Conservation (phyloP, 2,329 filamentous ascomycete genomes). For the Epichloe sibirici region DNA sequence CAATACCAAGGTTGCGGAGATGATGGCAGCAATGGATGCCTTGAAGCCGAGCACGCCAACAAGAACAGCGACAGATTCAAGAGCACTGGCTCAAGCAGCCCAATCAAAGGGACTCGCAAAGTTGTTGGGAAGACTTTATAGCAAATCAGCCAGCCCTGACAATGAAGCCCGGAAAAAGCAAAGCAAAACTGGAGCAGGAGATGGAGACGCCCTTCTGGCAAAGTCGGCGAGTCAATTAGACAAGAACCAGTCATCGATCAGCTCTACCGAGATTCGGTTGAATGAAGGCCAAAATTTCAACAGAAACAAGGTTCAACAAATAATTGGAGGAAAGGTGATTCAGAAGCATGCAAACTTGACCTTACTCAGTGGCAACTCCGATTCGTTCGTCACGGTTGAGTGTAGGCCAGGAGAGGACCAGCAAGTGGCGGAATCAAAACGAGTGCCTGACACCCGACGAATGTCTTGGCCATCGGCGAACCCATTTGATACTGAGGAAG, state of each 20-base stretch:
- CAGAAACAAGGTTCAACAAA: conserved; percentile 20
- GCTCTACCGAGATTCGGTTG: conserved; percentile 19
- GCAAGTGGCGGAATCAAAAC: not conserved
- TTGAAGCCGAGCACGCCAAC: conserved; percentile 19
- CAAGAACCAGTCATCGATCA: conserved; percentile 13
- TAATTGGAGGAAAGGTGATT: not conserved
- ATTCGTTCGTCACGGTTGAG: not conserved
- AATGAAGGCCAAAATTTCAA: conserved; percentile 24
- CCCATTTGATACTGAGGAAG: conserved; percentile 25
- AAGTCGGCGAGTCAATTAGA: not conserved
- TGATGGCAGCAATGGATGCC: conserved; percentile 24
- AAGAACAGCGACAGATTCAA: conserved; percentile 6
- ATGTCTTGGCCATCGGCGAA: not conserved
- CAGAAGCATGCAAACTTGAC: not conserved
- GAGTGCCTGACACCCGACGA: not conserved
- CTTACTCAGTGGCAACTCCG: not conserved
- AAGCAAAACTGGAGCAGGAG: not conserved
- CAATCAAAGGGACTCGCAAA: conserved; percentile 21
- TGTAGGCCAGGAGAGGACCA: not conserved
- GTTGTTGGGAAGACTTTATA: conserved; percentile 21
- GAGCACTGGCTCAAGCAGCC: conserved; percentile 17
- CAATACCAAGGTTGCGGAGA: conserved; percentile 22
- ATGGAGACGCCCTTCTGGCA: not conserved
- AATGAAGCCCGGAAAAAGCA: conserved; percentile 2
- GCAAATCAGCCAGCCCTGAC: conserved; percentile 15